Base-by-base conservation (phyloP, 2,329 filamentous ascomycete species). In the Pseudogymnoascus sp. region DNA sequence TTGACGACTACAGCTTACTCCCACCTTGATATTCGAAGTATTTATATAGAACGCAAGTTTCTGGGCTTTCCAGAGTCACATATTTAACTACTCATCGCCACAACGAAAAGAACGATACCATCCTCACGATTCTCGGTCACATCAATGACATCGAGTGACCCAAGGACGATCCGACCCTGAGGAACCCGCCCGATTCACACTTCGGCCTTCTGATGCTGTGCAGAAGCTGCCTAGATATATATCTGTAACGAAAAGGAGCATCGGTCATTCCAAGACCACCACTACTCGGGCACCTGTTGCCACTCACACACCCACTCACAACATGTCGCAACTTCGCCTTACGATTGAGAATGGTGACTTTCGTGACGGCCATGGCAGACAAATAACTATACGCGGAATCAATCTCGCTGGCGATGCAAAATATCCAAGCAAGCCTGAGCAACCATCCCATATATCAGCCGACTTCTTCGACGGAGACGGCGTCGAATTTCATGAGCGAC, bases 331-430 rank as follows among this genome's bases (percentile, higher is more conserved):
- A 21, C 83, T 93, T 60, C 86, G 89, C 60, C 80, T 99, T 59
- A 85, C 84, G 24, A 93, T 99, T 69, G 90, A 97, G 70, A 88
- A 94, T 66, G 86, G 85, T 64, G 85, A 85, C 67, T 97, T 99
- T 75, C 85, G 90, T 64, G 95, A 99, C 73, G 73, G 79, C 11
- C 77, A 91, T 66, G 88, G 92, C 66, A 87, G 94, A 64, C 89
- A 97, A 75, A 84, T 99, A 62, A 88, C 90, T 2, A 80, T 99
- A 47, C 87, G 94, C 66, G 94, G 94, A 66, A 96, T 99, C 78
- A 99, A 99, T 71, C 84, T 95, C 65, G 92, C 92, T 37, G 91
- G 85, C 65, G 93, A 97, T 71, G 86, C 89, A 70, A 99, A 99
- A 77, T 87, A 90, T 63, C 94, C 94, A 31, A 90, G 87, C 71